Base-by-base conservation (phyloP, 2,329 filamentous ascomycete species). In the Calonectria multiphialidica region DNA sequence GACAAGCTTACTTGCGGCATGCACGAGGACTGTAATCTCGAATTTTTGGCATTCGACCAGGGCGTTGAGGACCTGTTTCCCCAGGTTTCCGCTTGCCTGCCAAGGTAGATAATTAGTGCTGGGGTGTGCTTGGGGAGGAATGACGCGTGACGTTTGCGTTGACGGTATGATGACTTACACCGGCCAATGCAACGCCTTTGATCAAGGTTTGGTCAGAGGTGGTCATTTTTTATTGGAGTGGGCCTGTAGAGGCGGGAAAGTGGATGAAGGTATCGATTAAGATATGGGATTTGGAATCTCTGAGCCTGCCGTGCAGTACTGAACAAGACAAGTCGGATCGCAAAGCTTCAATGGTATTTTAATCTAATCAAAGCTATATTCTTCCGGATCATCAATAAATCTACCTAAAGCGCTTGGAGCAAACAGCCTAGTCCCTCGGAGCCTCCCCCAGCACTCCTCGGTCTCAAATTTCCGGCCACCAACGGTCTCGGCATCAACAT, bases 31-130 rank as follows among this genome's bases (percentile, higher is more conserved):
- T 15, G 23, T 70, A 8, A 70, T 42, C 4, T 70, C 50, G 62
- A 70, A 66, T 18, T 35, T 49, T n/a, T 16, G 40, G 2, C 44
- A 42, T 12, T 40, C n/a, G 16, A 66, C 40, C 21, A 70, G 23
- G 13, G 61, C 68, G 6, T n/a, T 33, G 15, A 70, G 25, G 7
- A 70, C 62, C 23, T 66, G 49, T n/a, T 57, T 35, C 7, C 68
- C 68, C 7, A 70, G 13, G 15, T 66, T 64, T 2, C 68, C 68
- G 13, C 68, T 21, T 8, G 68, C 68, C 68, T 70, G 33, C 2
- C 30, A 21, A n/a, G 12, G 8, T 10, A 57, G 21, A 15, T n/a
- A 4, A 40, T 57, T 40, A 57, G 33, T 18, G 2, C 6, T 33
- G 42, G 23, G 25, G 16, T 33, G 28, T 30, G 25, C 35, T 45